Percentiles rank a stretch among this genome's conserved stretches.
Conservation (phyloP, 2,329 filamentous ascomycete genomes). For the Diplodia seriata region DNA sequence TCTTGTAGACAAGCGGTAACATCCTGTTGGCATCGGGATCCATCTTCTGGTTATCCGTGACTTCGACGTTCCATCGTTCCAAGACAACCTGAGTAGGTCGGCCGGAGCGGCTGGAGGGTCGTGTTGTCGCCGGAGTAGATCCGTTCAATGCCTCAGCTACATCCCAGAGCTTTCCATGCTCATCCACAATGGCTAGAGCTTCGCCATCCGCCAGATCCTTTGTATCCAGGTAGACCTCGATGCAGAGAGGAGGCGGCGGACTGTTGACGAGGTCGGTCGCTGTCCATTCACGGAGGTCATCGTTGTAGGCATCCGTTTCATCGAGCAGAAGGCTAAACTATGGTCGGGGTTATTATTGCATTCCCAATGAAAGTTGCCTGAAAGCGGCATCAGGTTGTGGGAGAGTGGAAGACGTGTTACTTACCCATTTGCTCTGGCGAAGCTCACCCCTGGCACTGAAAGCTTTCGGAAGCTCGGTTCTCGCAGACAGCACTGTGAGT, state of each 20-base stretch:
- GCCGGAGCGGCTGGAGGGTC: slow-evolving; percentile 56
- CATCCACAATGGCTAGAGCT: slow-evolving; percentile 85
- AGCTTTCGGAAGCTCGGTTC: slow-evolving; percentile 70
- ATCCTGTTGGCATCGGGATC: slow-evolving; percentile 48
- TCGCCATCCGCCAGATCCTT: slow-evolving; percentile 81
- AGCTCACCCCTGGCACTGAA: slow-evolving; percentile 65
- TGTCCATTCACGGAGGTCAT: slow-evolving; percentile 84
- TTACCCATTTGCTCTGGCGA: slow-evolving; percentile 86
- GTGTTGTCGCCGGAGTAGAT: slow-evolving; percentile 57
- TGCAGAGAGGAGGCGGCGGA: slow-evolving; percentile 80
- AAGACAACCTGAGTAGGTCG: slow-evolving; percentile 75
- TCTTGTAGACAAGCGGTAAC: slow-evolving; percentile 93
- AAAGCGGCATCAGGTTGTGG: background rate
- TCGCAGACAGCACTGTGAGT: slow-evolving; percentile 80
- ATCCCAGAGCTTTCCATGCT: slow-evolving; percentile 90
- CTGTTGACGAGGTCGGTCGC: slow-evolving; percentile 77
- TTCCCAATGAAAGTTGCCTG: slow-evolving; percentile 30
- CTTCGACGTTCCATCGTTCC: slow-evolving; percentile 88
- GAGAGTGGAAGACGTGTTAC: slow-evolving; percentile 43
- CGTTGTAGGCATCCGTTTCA: slow-evolving; percentile 85
- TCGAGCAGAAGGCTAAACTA: slow-evolving; percentile 96
- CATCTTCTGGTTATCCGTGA: slow-evolving; percentile 67
- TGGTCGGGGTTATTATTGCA: slow-evolving; percentile 32
- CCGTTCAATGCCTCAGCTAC: slow-evolving; percentile 81
- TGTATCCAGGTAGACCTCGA: slow-evolving; percentile 88